Conservation (phyloP, 345 rosid species). For the Stellera chamaejasme region DNA sequence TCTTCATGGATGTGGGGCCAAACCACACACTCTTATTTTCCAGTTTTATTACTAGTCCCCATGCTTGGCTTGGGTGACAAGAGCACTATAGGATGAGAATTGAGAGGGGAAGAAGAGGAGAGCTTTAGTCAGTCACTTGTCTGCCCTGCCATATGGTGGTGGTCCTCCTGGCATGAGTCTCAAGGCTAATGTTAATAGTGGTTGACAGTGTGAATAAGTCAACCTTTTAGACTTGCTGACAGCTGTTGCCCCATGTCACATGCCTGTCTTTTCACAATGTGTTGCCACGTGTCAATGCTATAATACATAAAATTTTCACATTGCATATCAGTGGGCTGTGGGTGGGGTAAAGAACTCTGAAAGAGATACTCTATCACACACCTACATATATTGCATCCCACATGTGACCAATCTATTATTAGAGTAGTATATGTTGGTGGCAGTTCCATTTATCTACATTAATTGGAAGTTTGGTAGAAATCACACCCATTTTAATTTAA, state of each 20-base stretch:
- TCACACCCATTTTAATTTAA: not conserved
- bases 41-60: conserved; percentile 1
- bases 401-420: conserved; percentile 13
- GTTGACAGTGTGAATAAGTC: conserved; percentile 31
- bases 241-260: conserved; percentile 37
- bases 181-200: conserved; percentile 18
- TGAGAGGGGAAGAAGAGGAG: too few species aligned
- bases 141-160: conserved; percentile 28
- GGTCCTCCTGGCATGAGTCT: conserved; percentile 16
- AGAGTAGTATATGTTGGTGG: conserved; percentile 15
- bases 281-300: conserved; percentile 7
- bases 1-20: conserved; percentile 8
- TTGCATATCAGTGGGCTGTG: conserved; percentile 2
- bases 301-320: too few species aligned
- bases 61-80: conserved; percentile 9
- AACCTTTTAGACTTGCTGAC: conserved; percentile 29
- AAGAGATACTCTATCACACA: not conserved
- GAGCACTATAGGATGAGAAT: conserved; percentile 6
- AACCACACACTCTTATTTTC: not conserved
- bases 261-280: not conserved
- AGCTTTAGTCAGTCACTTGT: conserved; percentile 15
- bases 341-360: not conserved
- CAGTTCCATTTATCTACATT: conserved; percentile 13
- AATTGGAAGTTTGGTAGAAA: conserved; percentile 6
- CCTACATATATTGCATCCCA: conserved; percentile 18